Evolutionary conservation across 495 filamentous ascomycete species (phyloP).

Genomic region (Trichoderma erinaceum): DNA sequence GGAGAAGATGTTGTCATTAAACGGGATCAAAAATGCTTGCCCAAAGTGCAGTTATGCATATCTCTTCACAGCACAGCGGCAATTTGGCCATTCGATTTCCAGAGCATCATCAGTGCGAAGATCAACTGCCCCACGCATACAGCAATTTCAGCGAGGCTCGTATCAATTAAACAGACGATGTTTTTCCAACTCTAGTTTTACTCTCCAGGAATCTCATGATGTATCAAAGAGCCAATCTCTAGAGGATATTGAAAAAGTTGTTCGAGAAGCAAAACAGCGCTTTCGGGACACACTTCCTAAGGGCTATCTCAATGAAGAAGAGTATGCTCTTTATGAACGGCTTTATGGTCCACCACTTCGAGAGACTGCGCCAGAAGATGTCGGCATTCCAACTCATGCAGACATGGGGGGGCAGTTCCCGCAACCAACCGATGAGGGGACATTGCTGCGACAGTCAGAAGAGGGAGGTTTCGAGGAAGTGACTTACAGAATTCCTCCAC

Average conservation of each 20-base stretch:
- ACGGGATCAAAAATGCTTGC: slow-evolving; percentile 2
- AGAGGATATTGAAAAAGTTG: slow-evolving; percentile 53
- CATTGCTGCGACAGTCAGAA: slow-evolving; percentile 50
- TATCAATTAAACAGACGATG: slow-evolving; percentile 27
- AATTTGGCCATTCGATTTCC: neutral
- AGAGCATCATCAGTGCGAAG: neutral
- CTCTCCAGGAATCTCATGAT: slow-evolving; percentile 35
- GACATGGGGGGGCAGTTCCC: slow-evolving; percentile 22
- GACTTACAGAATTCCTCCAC: slow-evolving; percentile 33
- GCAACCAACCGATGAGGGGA: slow-evolving; percentile 21
- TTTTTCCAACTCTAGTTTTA: slow-evolving; percentile 17
- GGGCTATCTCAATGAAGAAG: slow-evolving; percentile 60
- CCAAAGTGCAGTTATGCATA: slow-evolving; percentile 3
- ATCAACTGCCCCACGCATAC: slow-evolving; percentile 6
- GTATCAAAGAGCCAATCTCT: slow-evolving; percentile 19
- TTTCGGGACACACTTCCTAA: slow-evolving; percentile 76
- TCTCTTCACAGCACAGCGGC: neutral
- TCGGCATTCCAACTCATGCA: slow-evolving; percentile 39
- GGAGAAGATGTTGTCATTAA: neutral
- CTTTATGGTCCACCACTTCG: slow-evolving; percentile 67
- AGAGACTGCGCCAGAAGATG: slow-evolving; percentile 51
- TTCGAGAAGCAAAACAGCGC: slow-evolving; percentile 60
- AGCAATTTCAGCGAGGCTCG: neutral
- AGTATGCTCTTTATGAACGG: slow-evolving; percentile 69
- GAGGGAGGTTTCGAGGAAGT: slow-evolving; percentile 58